phyloP scores from a whole-genome alignment of 306 rosid genomes.

The Rosa persica region DNA sequence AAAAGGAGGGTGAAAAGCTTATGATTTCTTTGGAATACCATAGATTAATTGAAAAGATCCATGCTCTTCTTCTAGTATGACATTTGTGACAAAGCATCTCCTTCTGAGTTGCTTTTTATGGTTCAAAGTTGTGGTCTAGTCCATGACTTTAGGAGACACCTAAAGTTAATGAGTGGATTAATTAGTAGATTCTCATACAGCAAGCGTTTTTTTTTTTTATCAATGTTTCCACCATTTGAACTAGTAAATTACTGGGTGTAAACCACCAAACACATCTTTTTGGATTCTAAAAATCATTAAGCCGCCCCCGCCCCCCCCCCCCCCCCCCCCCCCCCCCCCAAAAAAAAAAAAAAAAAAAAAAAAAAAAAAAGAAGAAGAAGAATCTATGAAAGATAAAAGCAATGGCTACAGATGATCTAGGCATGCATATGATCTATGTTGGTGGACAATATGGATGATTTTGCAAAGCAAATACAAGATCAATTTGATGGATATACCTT shows the following conservation, averaged over 20 bases:
- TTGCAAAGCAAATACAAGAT: background rate
- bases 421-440: background rate
- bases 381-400: background rate
- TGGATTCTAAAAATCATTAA: background rate
- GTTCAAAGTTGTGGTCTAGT: background rate
- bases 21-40: background rate
- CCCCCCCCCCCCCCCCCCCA: no score
- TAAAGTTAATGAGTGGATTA: background rate
- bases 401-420: background rate
- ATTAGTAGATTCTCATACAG: background rate
- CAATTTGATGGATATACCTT: background rate
- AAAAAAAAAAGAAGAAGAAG: no score
- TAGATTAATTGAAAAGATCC: background rate
- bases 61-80: background rate
- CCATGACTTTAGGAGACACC: background rate
- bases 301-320: no score
- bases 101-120: background rate
- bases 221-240: background rate
- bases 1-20: background rate
- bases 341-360: no score
- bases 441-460: background rate
- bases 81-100: conserved; percentile 6
- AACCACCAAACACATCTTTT: background rate
- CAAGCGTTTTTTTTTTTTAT: background rate
- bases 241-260: background rate